phyloP scores from a whole-genome alignment of 2,329 filamentous ascomycete species.

The Paecilomyces dactylethromorphus region DNA sequence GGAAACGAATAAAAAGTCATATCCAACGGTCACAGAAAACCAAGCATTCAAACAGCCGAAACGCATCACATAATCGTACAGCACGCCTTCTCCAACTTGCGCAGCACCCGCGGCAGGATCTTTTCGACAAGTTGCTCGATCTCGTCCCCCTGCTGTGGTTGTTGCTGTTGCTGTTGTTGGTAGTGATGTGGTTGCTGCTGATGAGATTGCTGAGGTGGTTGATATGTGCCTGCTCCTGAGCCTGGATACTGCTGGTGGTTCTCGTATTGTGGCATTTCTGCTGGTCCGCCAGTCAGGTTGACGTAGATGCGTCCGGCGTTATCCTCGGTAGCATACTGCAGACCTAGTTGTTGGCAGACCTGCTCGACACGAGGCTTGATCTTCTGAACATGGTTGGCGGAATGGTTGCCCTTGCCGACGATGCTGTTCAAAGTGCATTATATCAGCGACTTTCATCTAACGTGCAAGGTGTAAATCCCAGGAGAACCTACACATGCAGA shows the following conservation, averaged over 20 bases:
- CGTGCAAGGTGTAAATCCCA: not conserved
- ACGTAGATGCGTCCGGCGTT: constrained; percentile 88
- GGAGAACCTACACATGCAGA: constrained; percentile 63
- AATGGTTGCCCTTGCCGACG: constrained; percentile 92
- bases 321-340: constrained; percentile 78
- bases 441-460: not conserved
- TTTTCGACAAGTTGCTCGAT: constrained; percentile 56
- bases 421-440: constrained; percentile 46
- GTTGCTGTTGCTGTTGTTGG: constrained; percentile 38
- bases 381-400: constrained; percentile 73
- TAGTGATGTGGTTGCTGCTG: constrained; percentile 34
- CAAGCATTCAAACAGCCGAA: not conserved
- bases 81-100: constrained; percentile 61
- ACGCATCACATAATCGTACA: constrained; percentile 65
- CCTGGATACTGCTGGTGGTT: constrained; percentile 31
- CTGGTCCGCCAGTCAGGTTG: constrained; percentile 69
- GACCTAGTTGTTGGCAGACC: constrained; percentile 72
- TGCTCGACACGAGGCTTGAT: constrained; percentile 92
- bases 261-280: constrained; percentile 42
- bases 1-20: not conserved
- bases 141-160: constrained; percentile 40
- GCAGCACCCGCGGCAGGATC: constrained; percentile 53
- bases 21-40: not conserved
- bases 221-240: constrained; percentile 26
- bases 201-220: constrained; percentile 29